Evolutionary conservation across 108 stramenopile species (phyloP), one percentile per base, ranked within the genome.

Genomic region (Pseudonitzschia delicatissima): DNA sequence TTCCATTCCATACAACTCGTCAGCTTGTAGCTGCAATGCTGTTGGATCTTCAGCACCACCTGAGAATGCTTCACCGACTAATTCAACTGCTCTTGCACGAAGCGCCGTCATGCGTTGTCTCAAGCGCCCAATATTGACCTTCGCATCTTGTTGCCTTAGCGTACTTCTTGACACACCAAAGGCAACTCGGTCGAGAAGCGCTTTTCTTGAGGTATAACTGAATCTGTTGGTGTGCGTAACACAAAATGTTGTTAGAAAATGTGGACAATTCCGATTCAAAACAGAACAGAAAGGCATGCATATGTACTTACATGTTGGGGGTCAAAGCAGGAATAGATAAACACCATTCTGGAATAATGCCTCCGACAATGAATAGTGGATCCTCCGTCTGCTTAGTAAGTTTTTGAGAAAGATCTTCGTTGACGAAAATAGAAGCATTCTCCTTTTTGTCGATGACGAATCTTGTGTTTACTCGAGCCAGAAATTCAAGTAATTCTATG

Each of bases 1-100:
- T 69, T 82, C 82, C 77, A 82, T 75, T 45, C 77, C 77, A 47
- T 82, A 82, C 6, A 82, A 66, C 42, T 82, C 82, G 40, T 82
- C 82, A 21, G 82, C 82, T 48, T 82, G 82, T 5, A 82, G 59
- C 26, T 82, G 82, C 21, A 82, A 47, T 4, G 82, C 82, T 39
- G 77, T 82, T 0, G 82, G 82, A 45, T 82, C 82, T 45, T 78
- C 82, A 12, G 78, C 82, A 7, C 74, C 82, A n/a, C 70, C 82
- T 48, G 74, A 76, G 60, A 82, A 82, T 21, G 82, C 82, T 50
- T 82, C 82, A 33, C 74, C 74, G 3, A 82, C 70, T 20, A 82
- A 58, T 37, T 77, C 82, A 5, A 82, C 77, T 20, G 82, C 82
- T 52, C 82, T 69, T 39, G 57, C 77, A 31, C 82, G 64, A 6